Base-by-base conservation (phyloP, 1,139 yeast species). In the Kluyveromyces marxianus region DNA sequence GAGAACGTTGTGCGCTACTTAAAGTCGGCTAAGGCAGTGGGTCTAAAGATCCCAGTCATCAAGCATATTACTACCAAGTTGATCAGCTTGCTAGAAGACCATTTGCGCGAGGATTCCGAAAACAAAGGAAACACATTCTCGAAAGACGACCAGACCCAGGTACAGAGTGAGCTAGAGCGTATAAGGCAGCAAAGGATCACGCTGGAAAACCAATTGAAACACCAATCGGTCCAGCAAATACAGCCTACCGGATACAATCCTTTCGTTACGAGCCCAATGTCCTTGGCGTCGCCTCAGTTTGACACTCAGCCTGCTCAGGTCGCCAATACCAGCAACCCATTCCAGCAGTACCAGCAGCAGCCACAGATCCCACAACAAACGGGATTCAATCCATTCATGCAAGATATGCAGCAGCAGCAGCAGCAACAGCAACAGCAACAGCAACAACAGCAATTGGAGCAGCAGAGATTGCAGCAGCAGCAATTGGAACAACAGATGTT, bases 11-110 rank as follows among this genome's bases (percentile, higher is more conserved):
- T 92, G 39, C 84, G 82, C 56, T 92, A 84, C 63, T 73, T 92
- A 58, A 79, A 95, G 56, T 82, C 85, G 24, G 98, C 97, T 4
- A 90, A 92, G 61, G 80, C 92, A 2, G 88, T 97, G 1, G 89
- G 89, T 57, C 71, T 92, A 50, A 89, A 85, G 60, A 96, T 92
- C 30, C 98, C 98, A 28, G 90, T 96, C 10, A 90, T 92, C 50
- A 88, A 88, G 63, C 98, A 92, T 66, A 97, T 97, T 0, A 97
- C 97, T 10, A 90, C 97, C 2, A 94, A 96, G 28, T 74, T 92
- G 56, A 85, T 96, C 6, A 75, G 82, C 37, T 83, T 95, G 10
- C 74, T 92, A 48, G 95, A 88, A 60, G 97, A 90, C 56, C 94
- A 92, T 64, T 70, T 92, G 57, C 76, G 53, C 25, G 56, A 54